A percentile compares a stretch with the other conserved stretches of the same genome.
Conservation (phyloP, 495 filamentous ascomycete species). For the Trichodelitschia bisporula region DNA sequence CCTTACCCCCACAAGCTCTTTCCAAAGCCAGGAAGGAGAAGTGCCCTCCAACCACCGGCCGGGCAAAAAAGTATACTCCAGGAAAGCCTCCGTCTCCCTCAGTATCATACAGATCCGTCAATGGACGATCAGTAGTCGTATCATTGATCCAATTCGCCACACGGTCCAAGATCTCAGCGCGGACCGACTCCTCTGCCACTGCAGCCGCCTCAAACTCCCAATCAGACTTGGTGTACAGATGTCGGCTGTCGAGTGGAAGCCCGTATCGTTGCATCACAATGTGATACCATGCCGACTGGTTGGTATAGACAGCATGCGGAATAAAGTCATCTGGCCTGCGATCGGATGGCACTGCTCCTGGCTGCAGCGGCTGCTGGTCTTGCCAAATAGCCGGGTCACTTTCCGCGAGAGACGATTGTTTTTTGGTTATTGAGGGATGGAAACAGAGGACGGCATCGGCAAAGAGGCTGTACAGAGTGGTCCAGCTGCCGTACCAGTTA, state of each 20-base stretch:
- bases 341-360: slow-evolving; percentile 1
- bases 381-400: background rate
- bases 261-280: slow-evolving; percentile 18
- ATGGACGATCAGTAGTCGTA: slow-evolving; percentile 15
- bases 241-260: slow-evolving; percentile 19
- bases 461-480: slow-evolving; percentile 30
- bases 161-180: slow-evolving; percentile 13
- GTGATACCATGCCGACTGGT: slow-evolving; percentile 16
- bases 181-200: slow-evolving; percentile 11
- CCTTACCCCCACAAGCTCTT: slow-evolving; percentile 11
- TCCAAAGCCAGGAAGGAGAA: slow-evolving; percentile 19
- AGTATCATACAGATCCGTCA: slow-evolving; percentile 19
- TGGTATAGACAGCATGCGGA: slow-evolving; percentile 16
- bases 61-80: slow-evolving; percentile 14
- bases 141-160: slow-evolving; percentile 19
- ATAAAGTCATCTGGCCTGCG: slow-evolving; percentile 13
- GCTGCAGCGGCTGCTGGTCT: slow-evolving; percentile 8
- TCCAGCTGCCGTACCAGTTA: slow-evolving; percentile 89
- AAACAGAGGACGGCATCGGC: slow-evolving; percentile 19
- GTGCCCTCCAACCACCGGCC: slow-evolving; percentile 19
- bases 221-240: slow-evolving; percentile 20
- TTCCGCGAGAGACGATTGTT: background rate
- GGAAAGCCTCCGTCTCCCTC: slow-evolving; percentile 16
- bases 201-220: slow-evolving; percentile 20
- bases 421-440: slow-evolving; percentile 12